Evolutionary conservation across 768 basidiomycete genomes (phyloP).

Genomic region (Lactarius pseudohatsudake): DNA sequence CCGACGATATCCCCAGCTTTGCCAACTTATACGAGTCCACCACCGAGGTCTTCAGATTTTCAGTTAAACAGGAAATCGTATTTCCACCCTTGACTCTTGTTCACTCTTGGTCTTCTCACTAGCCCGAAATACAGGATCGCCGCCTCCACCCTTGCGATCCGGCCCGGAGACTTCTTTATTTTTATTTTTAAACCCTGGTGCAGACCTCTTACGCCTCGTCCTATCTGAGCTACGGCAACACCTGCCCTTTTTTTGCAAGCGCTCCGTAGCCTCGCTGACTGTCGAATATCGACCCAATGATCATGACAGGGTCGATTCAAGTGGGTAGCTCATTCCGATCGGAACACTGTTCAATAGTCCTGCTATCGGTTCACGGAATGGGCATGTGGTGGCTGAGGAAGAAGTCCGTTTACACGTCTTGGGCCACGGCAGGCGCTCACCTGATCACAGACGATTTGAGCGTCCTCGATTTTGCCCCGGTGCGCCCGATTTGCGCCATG

Average conservation of each 20-base stretch:
- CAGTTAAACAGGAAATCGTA: not conserved
- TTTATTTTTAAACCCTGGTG: not conserved
- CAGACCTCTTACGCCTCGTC: not conserved
- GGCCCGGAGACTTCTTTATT: not conserved
- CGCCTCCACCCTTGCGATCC: not conserved
- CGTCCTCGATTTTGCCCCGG: not conserved
- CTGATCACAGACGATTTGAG: not conserved
- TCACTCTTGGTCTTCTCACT: not conserved
- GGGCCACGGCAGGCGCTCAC: not conserved
- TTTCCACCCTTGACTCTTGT: not conserved
- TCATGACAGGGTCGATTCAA: not conserved
- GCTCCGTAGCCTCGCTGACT: not conserved
- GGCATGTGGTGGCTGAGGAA: not conserved
- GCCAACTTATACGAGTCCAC: not conserved
- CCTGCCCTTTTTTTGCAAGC: not conserved
- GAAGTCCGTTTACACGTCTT: not conserved
- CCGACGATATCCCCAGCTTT: not conserved
- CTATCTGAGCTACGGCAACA: not conserved
- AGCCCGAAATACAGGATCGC: not conserved
- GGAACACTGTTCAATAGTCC: not conserved
- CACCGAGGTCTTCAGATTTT: not conserved
- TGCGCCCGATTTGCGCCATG: not conserved
- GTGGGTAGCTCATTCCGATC: not conserved
- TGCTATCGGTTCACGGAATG: not conserved
- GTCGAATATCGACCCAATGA: not conserved